phyloP scores from a whole-genome alignment of 176 grass and related monocot genomes.

The Metroxylon sagu region DNA sequence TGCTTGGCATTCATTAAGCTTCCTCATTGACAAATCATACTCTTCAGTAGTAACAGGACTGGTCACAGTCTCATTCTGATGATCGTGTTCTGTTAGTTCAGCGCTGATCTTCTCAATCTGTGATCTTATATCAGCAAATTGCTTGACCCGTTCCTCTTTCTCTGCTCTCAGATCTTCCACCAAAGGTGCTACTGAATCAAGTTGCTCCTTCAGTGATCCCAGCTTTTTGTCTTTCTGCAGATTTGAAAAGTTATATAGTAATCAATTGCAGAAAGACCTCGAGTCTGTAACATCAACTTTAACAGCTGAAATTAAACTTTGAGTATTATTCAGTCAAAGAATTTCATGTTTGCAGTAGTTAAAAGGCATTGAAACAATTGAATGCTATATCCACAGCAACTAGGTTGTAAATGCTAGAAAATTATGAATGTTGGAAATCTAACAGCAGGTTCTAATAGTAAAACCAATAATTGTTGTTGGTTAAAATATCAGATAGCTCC shows the following conservation, averaged over 20 bases:
- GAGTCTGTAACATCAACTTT: too few species aligned
- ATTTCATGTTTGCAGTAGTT: too few species aligned
- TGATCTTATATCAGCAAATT: constrained; percentile 47
- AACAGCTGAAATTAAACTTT: too few species aligned
- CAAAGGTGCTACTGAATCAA: constrained; percentile 41
- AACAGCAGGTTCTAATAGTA: too few species aligned
- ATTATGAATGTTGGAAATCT: too few species aligned
- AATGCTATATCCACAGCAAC: too few species aligned
- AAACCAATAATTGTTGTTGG: too few species aligned
- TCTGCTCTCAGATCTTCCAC: constrained; percentile 64
- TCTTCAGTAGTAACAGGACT: constrained; percentile 33
- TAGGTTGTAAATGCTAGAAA: too few species aligned
- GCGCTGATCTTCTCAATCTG: constrained; percentile 76
- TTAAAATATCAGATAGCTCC: too few species aligned
- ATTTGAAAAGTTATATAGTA: constrained; percentile 4
- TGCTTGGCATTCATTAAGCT: constrained; percentile 54
- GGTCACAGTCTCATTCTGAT: constrained; percentile 2
- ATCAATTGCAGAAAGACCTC: background rate
- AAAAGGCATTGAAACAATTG: too few species aligned
- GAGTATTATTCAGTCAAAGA: too few species aligned
- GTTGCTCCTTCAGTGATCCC: constrained; percentile 59
- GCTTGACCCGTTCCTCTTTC: constrained; percentile 66
- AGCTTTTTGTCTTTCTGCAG: constrained; percentile 64
- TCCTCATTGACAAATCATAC: constrained; percentile 70
- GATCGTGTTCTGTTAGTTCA: constrained; percentile 42